Evolutionary conservation across 2,329 filamentous ascomycete species (phyloP), one percentile per base, ranked within the genome.

Genomic region (Cytospora leucostoma): DNA sequence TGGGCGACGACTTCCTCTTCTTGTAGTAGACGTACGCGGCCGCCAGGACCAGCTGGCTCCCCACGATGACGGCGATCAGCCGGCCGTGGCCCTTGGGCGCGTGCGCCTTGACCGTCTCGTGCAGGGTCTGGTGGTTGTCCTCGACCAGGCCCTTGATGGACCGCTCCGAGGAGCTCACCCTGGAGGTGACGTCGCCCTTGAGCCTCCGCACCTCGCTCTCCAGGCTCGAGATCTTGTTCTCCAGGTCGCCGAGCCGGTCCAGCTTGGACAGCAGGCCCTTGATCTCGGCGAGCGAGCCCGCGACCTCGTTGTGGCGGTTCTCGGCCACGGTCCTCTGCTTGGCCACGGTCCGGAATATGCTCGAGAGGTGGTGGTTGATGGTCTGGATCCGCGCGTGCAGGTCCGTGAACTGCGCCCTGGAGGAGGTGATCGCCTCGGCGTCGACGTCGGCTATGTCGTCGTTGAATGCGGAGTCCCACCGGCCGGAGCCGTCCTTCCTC

Each of bases 371-470:
- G 75, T 92, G 88, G 74, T 86, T 87, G 64, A 92, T 80, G 69
- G 80, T 82, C 74, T 93, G 92, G 19, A 98, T 79, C 37, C 93
- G 90, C 78, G 90, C 90, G 79, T 96, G 90, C 15, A 98, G 82
- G 73, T 97, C 93, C 38, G 84, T 82, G 73, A 97, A 94, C 75
- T 97, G 92, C 13, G 78, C 77, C 68, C 77, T 77, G 67, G 82
- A 82, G 52, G 77, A 80, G 27, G 77, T 75, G 71, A 83, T 82
- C 37, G 72, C 70, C 54, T 82, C 78, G 57, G 84, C 74, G 38
- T 77, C 72, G 63, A 78, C 68, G 69, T 87, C 84, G 52, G 80
- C 77, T 52, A 84, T 73, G 53, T 74, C 70, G 32, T 78, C 75
- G 64, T 78, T 76, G 56, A 79, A 77, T 17, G 70, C 65, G 52